These are phyloP conservation scores for Emergomyces orientalis DNA, from an alignment of 2,329 filamentous ascomycete genomes.

Conservation along the genomic window DNA sequence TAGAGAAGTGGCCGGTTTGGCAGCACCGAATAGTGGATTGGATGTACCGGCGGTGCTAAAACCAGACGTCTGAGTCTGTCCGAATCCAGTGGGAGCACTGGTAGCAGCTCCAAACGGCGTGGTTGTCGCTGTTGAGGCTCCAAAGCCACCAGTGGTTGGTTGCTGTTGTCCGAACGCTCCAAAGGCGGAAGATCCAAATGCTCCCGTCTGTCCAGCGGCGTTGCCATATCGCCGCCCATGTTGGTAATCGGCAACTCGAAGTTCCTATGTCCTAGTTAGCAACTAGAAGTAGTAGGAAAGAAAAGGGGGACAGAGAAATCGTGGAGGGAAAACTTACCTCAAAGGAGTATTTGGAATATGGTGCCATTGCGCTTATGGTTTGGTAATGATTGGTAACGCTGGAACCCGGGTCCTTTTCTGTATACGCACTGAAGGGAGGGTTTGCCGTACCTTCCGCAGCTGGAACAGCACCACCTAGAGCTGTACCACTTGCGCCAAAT, in stretches of 20 bases:
- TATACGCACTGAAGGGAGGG: constrained; percentile 37
- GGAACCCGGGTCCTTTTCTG: constrained; percentile 37
- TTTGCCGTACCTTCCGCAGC: constrained; percentile 38
- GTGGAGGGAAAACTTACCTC: constrained; percentile 39
- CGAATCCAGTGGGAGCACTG: constrained; percentile 36
- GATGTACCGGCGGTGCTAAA: constrained; percentile 27
- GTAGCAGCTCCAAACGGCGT: constrained; percentile 33
- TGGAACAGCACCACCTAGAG: constrained; percentile 32
- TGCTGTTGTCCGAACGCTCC: constrained; percentile 39
- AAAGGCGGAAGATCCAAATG: constrained; percentile 63
- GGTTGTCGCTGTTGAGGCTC: constrained; percentile 29
- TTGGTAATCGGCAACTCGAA: constrained; percentile 76
- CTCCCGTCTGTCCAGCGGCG: constrained; percentile 66
- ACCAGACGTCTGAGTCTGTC: constrained; percentile 33
- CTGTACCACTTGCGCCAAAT: constrained; percentile 34
- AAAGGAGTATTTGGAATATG: constrained; percentile 73
- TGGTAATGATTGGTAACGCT: constrained; percentile 38
- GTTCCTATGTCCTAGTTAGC: constrained; percentile 42
- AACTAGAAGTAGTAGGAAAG: not conserved
- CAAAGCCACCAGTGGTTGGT: constrained; percentile 32
- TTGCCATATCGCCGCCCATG: constrained; percentile 80
- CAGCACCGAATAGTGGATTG: constrained; percentile 36
- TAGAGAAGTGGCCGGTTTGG: constrained; percentile 35
- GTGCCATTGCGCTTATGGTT: constrained; percentile 41
- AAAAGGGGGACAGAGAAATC: not conserved